A percentile compares a stretch with the other conserved stretches of the same genome.
phyloP scores from a whole-genome alignment of 169 alveolate species.

The Cyclospora cayetanensis region DNA sequence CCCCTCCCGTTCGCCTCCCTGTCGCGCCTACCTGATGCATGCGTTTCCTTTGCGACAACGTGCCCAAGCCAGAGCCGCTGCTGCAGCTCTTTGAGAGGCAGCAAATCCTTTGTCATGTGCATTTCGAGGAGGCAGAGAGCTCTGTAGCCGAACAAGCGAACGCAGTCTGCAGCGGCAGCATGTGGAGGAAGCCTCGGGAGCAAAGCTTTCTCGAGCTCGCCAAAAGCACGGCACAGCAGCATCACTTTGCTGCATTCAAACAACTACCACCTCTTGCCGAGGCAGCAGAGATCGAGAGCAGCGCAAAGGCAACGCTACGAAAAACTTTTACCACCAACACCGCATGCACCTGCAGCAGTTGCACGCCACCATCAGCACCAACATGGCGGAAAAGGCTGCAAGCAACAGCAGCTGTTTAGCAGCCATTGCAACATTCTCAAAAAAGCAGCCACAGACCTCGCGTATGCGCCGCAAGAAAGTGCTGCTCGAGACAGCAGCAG shows the following conservation, averaged over 20 bases:
- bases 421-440: background rate
- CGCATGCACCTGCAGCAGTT: background rate
- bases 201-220: no score
- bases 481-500: slow-evolving; percentile 71
- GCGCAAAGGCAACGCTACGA: background rate
- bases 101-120: slow-evolving; percentile 12
- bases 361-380: background rate
- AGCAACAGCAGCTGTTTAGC: background rate
- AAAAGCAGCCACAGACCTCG: slow-evolving; percentile 19
- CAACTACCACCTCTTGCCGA: background rate
- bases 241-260: background rate
- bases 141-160: no score
- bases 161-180: slow-evolving; percentile 45
- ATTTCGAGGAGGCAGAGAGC: slow-evolving; percentile 4
- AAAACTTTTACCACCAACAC: background rate
- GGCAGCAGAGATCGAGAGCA: slow-evolving; percentile 14
- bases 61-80: slow-evolving; percentile 27
- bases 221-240: background rate
- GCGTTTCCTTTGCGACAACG: no score
- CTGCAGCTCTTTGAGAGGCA: slow-evolving; percentile 28
- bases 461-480: slow-evolving; percentile 56
- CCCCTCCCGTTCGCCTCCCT: no score
- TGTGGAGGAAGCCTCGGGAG: background rate
- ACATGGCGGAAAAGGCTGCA: background rate
- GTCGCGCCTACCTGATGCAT: no score